These are phyloP conservation scores for Calophaca sinica DNA, from an alignment of 306 rosid genomes.

Conservation along the genomic window DNA sequence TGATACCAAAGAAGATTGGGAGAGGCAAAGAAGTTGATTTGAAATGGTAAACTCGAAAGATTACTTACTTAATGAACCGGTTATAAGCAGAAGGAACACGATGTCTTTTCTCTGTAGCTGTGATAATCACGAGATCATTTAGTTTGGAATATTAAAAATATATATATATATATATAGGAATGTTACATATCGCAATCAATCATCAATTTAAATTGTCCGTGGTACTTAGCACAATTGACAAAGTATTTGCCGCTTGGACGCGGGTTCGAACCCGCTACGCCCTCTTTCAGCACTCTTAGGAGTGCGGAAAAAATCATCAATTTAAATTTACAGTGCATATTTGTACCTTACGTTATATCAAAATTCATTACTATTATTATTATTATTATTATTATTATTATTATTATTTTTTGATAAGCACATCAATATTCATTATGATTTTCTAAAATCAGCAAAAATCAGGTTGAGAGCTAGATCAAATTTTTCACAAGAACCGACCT, in stretches of 20 bases:
- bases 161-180: neutral
- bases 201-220: no score
- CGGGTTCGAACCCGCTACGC: no score
- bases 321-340: neutral
- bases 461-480: neutral
- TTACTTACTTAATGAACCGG: conserved; percentile 89
- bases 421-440: neutral
- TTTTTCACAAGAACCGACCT: neutral
- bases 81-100: conserved; percentile 99
- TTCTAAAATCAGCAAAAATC: neutral
- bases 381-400: no score
- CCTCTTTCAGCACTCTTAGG: no score
- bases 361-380: no score
- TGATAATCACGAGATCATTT: conserved; percentile 36
- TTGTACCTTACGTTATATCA: neutral
- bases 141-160: conserved; percentile 25
- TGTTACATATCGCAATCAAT: neutral
- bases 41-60: neutral
- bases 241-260: no score
- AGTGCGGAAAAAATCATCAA: no score
- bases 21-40: neutral
- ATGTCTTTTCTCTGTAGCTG: conserved; percentile 97
- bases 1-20: neutral
- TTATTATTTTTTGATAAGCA: no score
- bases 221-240: no score